These are phyloP conservation scores for Camillea tinctor DNA, from an alignment of 2,329 filamentous ascomycete genomes.

Conservation along the genomic window DNA sequence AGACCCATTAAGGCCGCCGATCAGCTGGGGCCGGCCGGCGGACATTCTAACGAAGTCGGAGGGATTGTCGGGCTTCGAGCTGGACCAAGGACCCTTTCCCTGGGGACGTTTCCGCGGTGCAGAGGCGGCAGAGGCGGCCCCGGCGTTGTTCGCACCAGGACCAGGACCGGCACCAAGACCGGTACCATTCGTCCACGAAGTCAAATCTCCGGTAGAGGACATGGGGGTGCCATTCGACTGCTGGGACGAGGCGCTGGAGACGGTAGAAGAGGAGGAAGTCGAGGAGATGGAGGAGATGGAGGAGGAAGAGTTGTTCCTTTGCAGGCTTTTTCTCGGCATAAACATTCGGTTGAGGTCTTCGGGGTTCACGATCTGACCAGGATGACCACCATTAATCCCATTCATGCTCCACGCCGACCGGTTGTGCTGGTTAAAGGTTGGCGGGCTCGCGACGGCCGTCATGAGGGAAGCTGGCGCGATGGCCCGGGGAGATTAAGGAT, in stretches of 20 bases:
- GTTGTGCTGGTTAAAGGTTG: constrained; percentile 62
- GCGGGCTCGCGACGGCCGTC: constrained; percentile 67
- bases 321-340: constrained; percentile 81
- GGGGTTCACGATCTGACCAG: constrained; percentile 61
- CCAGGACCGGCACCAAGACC: constrained; percentile 31
- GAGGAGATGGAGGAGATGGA: constrained; percentile 70
- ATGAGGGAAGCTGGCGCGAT: constrained; percentile 45
- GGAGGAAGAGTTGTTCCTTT: constrained; percentile 87
- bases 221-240: constrained; percentile 56
- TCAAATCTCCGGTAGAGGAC: constrained; percentile 46
- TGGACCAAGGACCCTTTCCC: constrained; percentile 50
- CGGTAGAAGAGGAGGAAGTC: constrained; percentile 60
- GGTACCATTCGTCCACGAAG: constrained; percentile 50
- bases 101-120: constrained; percentile 51
- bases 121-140: constrained; percentile 31
- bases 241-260: constrained; percentile 58
- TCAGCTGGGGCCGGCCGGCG: constrained; percentile 36
- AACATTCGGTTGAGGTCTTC: constrained; percentile 88
- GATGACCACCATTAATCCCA: constrained; percentile 37
- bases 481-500: constrained; percentile 15
- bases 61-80: constrained; percentile 46
- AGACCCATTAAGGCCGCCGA: constrained; percentile 45
- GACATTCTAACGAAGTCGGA: constrained; percentile 47
- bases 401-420: constrained; percentile 66
- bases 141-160: too few relatives aligned